A percentile compares a stretch with the other conserved stretches of the same genome.
Conservation (phyloP, 2,329 filamentous ascomycete species). For the Cladobotryum protrusum region DNA sequence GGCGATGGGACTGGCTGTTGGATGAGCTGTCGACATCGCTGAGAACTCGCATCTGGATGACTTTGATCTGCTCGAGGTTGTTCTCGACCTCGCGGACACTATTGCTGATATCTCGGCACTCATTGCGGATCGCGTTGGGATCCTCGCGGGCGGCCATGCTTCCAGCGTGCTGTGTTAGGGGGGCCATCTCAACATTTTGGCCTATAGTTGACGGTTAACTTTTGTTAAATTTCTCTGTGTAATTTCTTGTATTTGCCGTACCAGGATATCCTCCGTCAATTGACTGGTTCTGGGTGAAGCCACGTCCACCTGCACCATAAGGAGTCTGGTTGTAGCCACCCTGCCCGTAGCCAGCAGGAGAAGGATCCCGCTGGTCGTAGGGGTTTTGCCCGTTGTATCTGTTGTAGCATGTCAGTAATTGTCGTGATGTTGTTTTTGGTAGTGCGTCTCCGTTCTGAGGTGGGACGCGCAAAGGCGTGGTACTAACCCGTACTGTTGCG, state of each 20-base stretch:
- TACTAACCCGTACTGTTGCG: constrained; percentile 50
- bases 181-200: constrained; percentile 64
- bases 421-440: constrained; percentile 1
- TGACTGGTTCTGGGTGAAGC: constrained; percentile 18
- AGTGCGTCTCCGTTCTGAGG: background rate
- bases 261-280: constrained; percentile 25
- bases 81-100: constrained; percentile 69
- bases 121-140: constrained; percentile 74
- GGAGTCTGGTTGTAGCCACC: constrained; percentile 14
- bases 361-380: constrained; percentile 48
- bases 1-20: constrained; percentile 57
- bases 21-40: constrained; percentile 67
- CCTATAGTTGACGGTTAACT: constrained; percentile 19
- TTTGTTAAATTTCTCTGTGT: background rate
- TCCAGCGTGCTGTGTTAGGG: constrained; percentile 49
- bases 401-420: constrained; percentile 26
- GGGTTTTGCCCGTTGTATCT: constrained; percentile 55
- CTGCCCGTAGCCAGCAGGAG: constrained; percentile 28
- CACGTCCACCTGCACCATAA: constrained; percentile 19
- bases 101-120: constrained; percentile 73
- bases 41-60: constrained; percentile 65
- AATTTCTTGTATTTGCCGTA: constrained; percentile 14
- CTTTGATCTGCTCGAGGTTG: constrained; percentile 65
- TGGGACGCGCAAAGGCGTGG: constrained; percentile 8
- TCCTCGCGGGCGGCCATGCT: constrained; percentile 45